A percentile compares a stretch with the other conserved stretches of the same genome.
These are phyloP conservation scores for Ustilaginoidea virens DNA, from an alignment of 2,329 filamentous ascomycete genomes.

Conservation along the genomic window DNA sequence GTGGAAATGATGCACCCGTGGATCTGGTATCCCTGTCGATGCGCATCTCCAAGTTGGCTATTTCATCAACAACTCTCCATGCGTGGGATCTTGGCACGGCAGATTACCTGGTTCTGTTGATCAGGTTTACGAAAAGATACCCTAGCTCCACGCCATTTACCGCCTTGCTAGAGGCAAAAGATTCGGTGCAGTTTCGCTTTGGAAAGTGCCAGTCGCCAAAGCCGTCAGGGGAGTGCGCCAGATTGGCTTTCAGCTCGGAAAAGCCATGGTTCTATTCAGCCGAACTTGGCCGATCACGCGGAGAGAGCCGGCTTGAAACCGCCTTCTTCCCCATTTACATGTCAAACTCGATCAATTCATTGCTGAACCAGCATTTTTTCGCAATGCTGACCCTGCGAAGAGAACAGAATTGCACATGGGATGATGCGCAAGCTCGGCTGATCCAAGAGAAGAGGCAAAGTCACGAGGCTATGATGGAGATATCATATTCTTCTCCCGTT, in stretches of 20 bases:
- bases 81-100: constrained; percentile 56
- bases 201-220: constrained; percentile 61
- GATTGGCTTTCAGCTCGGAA: constrained; percentile 27
- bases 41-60: constrained; percentile 50
- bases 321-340: constrained; percentile 42
- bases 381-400: constrained; percentile 44
- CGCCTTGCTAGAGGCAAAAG: constrained; percentile 17
- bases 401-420: constrained; percentile 43
- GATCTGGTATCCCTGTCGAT: constrained; percentile 49
- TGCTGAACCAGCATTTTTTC: constrained; percentile 48
- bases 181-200: constrained; percentile 39
- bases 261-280: constrained; percentile 2
- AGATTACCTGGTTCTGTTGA: constrained; percentile 61
- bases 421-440: constrained; percentile 14
- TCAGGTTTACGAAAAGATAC: constrained; percentile 51
- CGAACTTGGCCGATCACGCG: not conserved
- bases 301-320: not conserved
- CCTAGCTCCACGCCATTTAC: constrained; percentile 37
- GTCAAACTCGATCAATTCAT: constrained; percentile 47
- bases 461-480: too few relatives aligned
- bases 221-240: constrained; percentile 41
- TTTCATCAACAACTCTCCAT: constrained; percentile 59
- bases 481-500: not conserved
- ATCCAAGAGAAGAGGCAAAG: constrained; percentile 1
- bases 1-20: constrained; percentile 25